Conservation (phyloP, 805 yeast species). For the Tetrapisispora pingtungensis region DNA sequence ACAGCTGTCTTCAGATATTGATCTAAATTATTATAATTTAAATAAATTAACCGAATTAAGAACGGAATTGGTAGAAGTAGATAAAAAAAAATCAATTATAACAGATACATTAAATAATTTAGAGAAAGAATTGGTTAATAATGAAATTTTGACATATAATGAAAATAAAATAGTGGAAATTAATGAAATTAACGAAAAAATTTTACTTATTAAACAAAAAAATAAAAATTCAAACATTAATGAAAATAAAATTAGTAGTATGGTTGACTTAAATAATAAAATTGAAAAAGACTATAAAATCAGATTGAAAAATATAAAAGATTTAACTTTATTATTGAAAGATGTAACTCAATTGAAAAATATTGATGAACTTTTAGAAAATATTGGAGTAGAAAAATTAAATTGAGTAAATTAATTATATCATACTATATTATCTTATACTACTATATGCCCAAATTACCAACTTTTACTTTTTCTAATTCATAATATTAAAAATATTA, state of each 20-base stretch:
- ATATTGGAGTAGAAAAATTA: slow-evolving; percentile 18
- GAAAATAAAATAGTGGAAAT: slow-evolving; percentile 5
- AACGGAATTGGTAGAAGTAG: slow-evolving; percentile 16
- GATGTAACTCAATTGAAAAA: slow-evolving; percentile 19
- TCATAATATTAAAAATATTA: not conserved
- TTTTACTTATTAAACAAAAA: slow-evolving; percentile 5
- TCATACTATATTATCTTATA: no score
- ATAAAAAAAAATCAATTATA: slow-evolving; percentile 9
- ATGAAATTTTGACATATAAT: slow-evolving; percentile 6
- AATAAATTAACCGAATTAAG: slow-evolving; percentile 16
- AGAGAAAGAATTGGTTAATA: slow-evolving; percentile 14
- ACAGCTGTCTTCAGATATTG: slow-evolving; percentile 8
- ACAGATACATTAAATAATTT: slow-evolving; percentile 7
- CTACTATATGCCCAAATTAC: no score
- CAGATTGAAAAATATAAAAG: slow-evolving; percentile 14
- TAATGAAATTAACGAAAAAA: slow-evolving; percentile 2
- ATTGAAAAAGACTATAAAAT: slow-evolving; percentile 11
- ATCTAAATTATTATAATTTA: slow-evolving; percentile 7
- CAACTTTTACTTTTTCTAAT: no score
- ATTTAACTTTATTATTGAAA: slow-evolving; percentile 15
- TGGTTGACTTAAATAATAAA: slow-evolving; percentile 7
- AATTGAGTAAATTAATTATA: not conserved
- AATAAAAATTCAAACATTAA: not conserved
- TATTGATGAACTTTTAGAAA: slow-evolving; percentile 21
- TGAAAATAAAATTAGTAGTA: slow-evolving; percentile 9